phyloP scores from a whole-genome alignment of 805 yeast genomes.

The Saturnispora sekii region DNA sequence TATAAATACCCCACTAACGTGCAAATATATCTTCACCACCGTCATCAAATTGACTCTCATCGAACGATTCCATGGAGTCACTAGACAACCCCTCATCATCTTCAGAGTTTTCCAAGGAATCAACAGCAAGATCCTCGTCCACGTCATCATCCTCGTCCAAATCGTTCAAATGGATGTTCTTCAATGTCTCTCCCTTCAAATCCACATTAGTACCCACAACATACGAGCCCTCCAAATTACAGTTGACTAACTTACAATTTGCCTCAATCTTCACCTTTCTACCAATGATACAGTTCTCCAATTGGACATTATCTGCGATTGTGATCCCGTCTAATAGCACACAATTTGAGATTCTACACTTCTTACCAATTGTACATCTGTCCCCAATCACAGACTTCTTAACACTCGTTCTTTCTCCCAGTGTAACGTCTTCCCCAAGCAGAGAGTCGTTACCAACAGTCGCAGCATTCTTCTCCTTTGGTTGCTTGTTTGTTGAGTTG shows the following conservation, averaged over 20 bases:
- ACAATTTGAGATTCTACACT: constrained; percentile 83
- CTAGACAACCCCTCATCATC: constrained; percentile 32
- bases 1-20: constrained; percentile 8
- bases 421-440: constrained; percentile 54
- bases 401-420: constrained; percentile 79
- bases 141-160: constrained; percentile 22
- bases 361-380: constrained; percentile 68
- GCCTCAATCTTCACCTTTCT: constrained; percentile 49
- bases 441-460: constrained; percentile 81
- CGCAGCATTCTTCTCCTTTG: constrained; percentile 44
- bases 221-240: constrained; percentile 79
- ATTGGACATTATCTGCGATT: constrained; percentile 65
- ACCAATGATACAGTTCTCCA: constrained; percentile 88
- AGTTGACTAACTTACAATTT: constrained; percentile 61
- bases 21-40: constrained; percentile 36
- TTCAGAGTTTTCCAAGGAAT: constrained; percentile 28
- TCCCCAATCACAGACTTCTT: constrained; percentile 77
- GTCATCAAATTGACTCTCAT: constrained; percentile 53
- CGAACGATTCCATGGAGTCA: constrained; percentile 24
- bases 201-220: constrained; percentile 47
- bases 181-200: constrained; percentile 33
- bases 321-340: constrained; percentile 61
- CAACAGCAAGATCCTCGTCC: constrained; percentile 22
- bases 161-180: constrained; percentile 27
- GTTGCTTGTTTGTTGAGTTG: constrained; percentile 3